phyloP scores from a whole-genome alignment of 306 rosid genomes.

The Mucuna pruriens region DNA sequence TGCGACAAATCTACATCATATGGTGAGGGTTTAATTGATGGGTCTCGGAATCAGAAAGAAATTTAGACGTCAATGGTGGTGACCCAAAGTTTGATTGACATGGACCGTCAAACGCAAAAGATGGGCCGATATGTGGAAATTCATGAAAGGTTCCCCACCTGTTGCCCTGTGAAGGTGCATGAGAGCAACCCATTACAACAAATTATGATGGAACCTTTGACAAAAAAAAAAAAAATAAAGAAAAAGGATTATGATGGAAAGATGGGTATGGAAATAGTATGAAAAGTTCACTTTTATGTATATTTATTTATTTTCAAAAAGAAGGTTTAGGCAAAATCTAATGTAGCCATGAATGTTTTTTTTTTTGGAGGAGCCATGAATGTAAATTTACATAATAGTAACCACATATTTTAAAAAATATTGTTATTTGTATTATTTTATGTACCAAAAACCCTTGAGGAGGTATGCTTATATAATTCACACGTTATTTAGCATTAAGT shows the following conservation, averaged over 20 bases:
- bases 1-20: not conserved
- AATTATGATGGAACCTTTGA: slow-evolving; percentile 11
- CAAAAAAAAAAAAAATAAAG: not conserved
- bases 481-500: not conserved
- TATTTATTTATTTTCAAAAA: not conserved
- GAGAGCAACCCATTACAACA: not conserved
- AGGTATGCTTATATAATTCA: not conserved
- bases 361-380: too few relatives aligned
- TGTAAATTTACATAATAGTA: not conserved
- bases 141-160: slow-evolving; percentile 1
- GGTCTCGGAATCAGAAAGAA: not conserved
- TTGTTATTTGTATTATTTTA: not conserved
- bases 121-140: not conserved
- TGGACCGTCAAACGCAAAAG: not conserved
- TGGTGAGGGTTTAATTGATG: not conserved
- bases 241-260: not conserved
- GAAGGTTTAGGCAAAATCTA: not conserved
- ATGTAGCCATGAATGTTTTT: not conserved
- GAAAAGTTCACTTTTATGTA: not conserved
- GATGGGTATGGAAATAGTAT: not conserved
- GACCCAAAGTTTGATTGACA: not conserved
- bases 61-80: not conserved
- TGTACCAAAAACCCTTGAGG: not conserved
- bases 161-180: slow-evolving; percentile 5
- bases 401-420: not conserved